Base-by-base conservation (phyloP, 1,139 yeast species). In the Zhuliangozyma blackwelliae region DNA sequence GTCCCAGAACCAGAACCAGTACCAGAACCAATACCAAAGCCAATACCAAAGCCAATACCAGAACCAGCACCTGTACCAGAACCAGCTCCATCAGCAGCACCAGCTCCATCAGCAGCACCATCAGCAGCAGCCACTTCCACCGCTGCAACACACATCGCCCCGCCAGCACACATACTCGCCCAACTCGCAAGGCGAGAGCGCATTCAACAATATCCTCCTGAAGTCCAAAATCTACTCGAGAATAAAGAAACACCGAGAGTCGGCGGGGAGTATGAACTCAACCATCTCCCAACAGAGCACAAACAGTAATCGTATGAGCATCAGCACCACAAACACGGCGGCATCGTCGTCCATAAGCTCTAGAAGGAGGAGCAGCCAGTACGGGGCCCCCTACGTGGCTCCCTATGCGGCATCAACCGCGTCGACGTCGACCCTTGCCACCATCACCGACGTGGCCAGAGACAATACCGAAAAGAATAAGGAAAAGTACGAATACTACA, bases 161-260 rank as follows among this genome's bases (percentile, higher is more conserved):
- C 31, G 28, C 28, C 30, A n/a, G 13, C 23, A n/a, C 7, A 12
- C 25, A 16, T 16, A 16, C 12, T 34, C 28, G 16, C 16, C 16
- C 16, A 16, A 4, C 16, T 16, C 16, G 29, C 35, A 29, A 23
- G 27, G n/a, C 50, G 38, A 55, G 50, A 35, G 57, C 51, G 40
- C 56, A 0, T 41, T 63, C 10, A 64, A 62, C 43, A 49, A 55
- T n/a, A 43, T 68, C 10, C 53, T 68, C 20, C 54, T 66, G 11
- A 69, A 68, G 41, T 61, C 71, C 6, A 55, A 57, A 42, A 48
- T 69, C 23, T 69, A 69, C 45, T 62, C 59, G 44, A 59, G 64
- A 40, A 49, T 68, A 22, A 68, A 61, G 44, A 67, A 65, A 42
- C 55, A 63, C 40, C 55, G 75, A 10, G 73, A 68, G 35, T 68